Percentiles rank a stretch among this genome's conserved stretches.
phyloP scores from a whole-genome alignment of 805 yeast genomes.

The Dipodascus geniculatus region DNA sequence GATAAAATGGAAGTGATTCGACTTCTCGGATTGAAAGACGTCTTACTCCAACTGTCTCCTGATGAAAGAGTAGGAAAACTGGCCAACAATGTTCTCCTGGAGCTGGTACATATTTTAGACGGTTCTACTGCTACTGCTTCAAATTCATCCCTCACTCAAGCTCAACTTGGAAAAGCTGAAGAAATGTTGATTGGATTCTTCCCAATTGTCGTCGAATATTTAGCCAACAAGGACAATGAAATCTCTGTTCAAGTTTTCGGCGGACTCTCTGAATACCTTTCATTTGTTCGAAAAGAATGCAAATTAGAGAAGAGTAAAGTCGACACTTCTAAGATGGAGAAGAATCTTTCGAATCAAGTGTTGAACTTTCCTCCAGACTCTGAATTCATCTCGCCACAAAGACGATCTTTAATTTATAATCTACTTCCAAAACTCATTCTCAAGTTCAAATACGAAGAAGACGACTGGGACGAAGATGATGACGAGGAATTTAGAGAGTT shows the following conservation, averaged over 20 bases:
- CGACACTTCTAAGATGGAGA: constrained; percentile 27
- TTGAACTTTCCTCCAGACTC: constrained; percentile 19
- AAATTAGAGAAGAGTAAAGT: constrained; percentile 35
- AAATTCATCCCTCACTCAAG: constrained; percentile 21
- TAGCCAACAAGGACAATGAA: constrained; percentile 81
- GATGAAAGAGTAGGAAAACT: constrained; percentile 68
- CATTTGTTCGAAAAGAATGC: constrained; percentile 42
- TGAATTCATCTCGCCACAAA: constrained; percentile 25
- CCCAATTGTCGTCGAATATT: constrained; percentile 60
- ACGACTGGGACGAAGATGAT: constrained; percentile 65
- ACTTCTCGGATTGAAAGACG: constrained; percentile 52
- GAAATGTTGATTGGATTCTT: constrained; percentile 47
- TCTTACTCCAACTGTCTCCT: constrained; percentile 31
- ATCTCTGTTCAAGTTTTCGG: constrained; percentile 75
- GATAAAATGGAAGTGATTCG: constrained; percentile 59
- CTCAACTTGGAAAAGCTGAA: constrained; percentile 19
- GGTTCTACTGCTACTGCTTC: constrained; percentile 21
- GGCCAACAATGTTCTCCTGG: constrained; percentile 61
- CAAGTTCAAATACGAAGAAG: constrained; percentile 73
- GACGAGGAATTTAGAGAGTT: constrained; percentile 72
- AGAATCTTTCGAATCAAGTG: constrained; percentile 18
- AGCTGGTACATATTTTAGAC: constrained; percentile 58
- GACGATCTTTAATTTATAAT: constrained; percentile 44
- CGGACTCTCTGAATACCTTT: constrained; percentile 61
- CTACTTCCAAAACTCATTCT: constrained; percentile 57